phyloP scores from a whole-genome alignment of 306 rosid species.

The Sicyos baderoa region DNA sequence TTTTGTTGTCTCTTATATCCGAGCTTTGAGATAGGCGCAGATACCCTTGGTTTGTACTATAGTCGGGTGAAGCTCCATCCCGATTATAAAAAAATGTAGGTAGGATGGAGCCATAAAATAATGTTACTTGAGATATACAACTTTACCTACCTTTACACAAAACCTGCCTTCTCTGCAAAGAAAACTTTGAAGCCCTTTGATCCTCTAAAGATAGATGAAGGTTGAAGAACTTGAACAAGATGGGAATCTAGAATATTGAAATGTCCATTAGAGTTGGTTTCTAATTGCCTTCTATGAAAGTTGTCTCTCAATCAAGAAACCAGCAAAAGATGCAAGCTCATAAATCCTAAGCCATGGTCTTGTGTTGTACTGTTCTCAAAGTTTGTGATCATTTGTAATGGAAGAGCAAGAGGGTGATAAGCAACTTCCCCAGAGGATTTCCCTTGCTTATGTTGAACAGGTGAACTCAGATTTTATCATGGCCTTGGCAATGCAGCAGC shows the following conservation, averaged over 20 bases:
- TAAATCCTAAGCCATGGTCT: conserved; percentile 21
- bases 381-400: conserved; percentile 30
- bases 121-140: background rate
- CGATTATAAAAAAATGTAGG: too few relatives aligned
- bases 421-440: conserved; percentile 41
- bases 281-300: conserved; percentile 54
- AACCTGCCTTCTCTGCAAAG: conserved; percentile 16
- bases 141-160: background rate
- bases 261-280: conserved; percentile 30
- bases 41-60: too few relatives aligned
- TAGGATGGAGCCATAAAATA: background rate
- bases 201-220: background rate
- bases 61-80: too few relatives aligned
- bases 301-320: conserved; percentile 34
- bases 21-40: too few relatives aligned
- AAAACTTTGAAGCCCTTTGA: background rate
- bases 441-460: conserved; percentile 46
- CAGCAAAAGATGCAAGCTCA: conserved; percentile 25
- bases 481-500: conserved; percentile 56
- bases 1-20: too few relatives aligned
- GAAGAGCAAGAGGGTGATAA: conserved; percentile 37
- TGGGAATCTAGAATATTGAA: conserved; percentile 53
- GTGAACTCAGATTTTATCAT: conserved; percentile 42
- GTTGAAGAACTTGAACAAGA: background rate
- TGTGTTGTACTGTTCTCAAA: conserved; percentile 12